Conservation (phyloP, 345 rosid genomes). For the Boechera retrofracta region DNA sequence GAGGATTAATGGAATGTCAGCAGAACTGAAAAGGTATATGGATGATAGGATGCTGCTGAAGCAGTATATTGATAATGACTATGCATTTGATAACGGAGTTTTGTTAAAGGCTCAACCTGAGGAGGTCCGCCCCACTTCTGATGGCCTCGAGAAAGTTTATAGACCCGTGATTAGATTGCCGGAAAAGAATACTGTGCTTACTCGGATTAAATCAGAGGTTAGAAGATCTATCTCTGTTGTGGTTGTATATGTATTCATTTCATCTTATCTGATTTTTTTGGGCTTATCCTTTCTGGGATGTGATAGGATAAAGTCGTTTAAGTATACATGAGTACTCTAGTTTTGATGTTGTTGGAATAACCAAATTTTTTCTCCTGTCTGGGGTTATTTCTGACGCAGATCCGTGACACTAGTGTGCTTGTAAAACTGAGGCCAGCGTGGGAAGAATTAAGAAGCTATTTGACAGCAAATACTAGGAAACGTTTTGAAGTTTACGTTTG, state of each 20-base stretch:
- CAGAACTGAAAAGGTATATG: conserved; percentile 69
- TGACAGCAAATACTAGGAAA: conserved; percentile 92
- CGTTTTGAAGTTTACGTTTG: conserved; percentile 99
- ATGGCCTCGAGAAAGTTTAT: conserved; percentile 66
- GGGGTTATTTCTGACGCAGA: conserved; percentile 53
- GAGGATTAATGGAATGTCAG: conserved; percentile 72
- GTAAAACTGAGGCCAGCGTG: conserved; percentile 98
- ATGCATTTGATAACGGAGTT: conserved; percentile 72
- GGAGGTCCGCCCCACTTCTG: conserved; percentile 70
- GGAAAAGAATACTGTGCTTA: conserved; percentile 78
- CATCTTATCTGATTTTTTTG: neutral
- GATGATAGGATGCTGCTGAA: conserved; percentile 86
- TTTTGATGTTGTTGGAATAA: neutral
- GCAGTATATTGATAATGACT: conserved; percentile 82
- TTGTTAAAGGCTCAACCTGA: conserved; percentile 73
- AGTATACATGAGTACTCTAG: neutral
- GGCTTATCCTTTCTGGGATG: neutral
- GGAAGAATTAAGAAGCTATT: conserved; percentile 93
- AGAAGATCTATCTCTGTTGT: conserved; percentile 29
- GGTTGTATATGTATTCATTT: conserved; percentile 30
- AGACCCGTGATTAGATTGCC: conserved; percentile 86
- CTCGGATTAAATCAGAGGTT: conserved; percentile 98
- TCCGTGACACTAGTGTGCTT: conserved; percentile 98
- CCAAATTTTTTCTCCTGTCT: conserved; percentile 4
- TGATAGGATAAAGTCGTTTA: conserved; percentile 14